Evolutionary conservation across 2,329 filamentous ascomycete species (phyloP).

Genomic region (Scedosporium apiospermum): DNA sequence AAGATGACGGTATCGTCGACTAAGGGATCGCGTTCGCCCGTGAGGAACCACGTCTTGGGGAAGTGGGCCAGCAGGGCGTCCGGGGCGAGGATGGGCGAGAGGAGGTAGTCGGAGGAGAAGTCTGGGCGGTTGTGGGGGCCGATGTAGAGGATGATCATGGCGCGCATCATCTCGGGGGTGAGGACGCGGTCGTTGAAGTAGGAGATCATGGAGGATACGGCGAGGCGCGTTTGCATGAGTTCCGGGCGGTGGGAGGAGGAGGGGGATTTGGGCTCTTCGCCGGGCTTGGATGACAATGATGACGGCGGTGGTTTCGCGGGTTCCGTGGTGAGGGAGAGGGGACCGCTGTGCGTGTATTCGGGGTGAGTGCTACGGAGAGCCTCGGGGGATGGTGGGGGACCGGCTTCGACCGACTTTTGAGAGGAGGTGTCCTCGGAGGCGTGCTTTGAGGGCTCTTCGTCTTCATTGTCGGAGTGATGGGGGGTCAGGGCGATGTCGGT

Average conservation of each 20-base stretch:
- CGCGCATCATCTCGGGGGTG: conserved; percentile 95
- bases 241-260: conserved; percentile 41
- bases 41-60: conserved; percentile 88
- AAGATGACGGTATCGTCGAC: conserved; percentile 98
- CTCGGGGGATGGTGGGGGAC: conserved; percentile 7
- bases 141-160: conserved; percentile 97
- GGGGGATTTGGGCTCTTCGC: neutral
- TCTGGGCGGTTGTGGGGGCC: conserved; percentile 89
- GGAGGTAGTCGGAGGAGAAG: conserved; percentile 81
- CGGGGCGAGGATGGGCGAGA: conserved; percentile 83
- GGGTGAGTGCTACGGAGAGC: conserved; percentile 30
- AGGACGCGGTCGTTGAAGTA: conserved; percentile 95
- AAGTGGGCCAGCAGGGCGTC: conserved; percentile 77
- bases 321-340: conserved; percentile 18
- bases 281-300: neutral
- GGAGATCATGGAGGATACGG: conserved; percentile 93
- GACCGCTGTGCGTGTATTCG: conserved; percentile 40
- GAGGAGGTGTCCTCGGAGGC: neutral
- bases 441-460: conserved; percentile 30
- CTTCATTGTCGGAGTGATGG: conserved; percentile 69
- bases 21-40: conserved; percentile 86
- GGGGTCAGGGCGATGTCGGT: conserved; percentile 75
- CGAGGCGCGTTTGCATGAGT: conserved; percentile 71
- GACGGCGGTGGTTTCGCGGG: neutral
- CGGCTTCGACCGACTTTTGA: neutral